Percentiles rank a stretch among this genome's conserved stretches.
Conservation (phyloP, 2,329 filamentous ascomycete species). For the Cryphonectria carpinicola region DNA sequence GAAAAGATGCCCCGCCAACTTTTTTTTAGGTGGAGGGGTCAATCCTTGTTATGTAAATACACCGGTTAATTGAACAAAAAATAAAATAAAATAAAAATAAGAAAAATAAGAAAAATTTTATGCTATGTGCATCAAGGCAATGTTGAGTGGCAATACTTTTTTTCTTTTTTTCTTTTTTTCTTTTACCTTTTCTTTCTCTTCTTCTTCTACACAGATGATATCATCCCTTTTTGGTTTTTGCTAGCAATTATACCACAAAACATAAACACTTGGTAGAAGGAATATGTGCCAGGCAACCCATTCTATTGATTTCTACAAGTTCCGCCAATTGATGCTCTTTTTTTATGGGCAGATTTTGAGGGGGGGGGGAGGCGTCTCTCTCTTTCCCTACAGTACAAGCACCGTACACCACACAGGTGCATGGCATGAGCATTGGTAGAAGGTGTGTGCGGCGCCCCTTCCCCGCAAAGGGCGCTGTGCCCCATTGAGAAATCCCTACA, state of each 20-base stretch:
- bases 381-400: not conserved
- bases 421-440: not conserved
- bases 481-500: not conserved
- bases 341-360: too few relatives aligned
- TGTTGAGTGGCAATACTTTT: not conserved
- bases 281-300: too few relatives aligned
- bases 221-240: too few relatives aligned
- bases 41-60: not conserved
- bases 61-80: not conserved
- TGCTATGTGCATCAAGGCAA: not conserved
- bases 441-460: not conserved
- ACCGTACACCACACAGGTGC: not conserved
- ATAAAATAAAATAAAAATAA: not conserved
- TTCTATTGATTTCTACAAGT: too few relatives aligned
- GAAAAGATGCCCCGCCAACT: slow-evolving; percentile 1
- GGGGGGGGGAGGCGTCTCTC: too few relatives aligned
- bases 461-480: not conserved
- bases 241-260: too few relatives aligned
- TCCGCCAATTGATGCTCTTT: too few relatives aligned
- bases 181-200: too few relatives aligned
- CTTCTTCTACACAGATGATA: too few relatives aligned
- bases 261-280: too few relatives aligned
- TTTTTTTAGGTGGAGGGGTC: not conserved
- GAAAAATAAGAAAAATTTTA: too few relatives aligned
- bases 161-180: not conserved